Conservation (phyloP, 179 eudicot species). For the Beta macrorhiza region DNA sequence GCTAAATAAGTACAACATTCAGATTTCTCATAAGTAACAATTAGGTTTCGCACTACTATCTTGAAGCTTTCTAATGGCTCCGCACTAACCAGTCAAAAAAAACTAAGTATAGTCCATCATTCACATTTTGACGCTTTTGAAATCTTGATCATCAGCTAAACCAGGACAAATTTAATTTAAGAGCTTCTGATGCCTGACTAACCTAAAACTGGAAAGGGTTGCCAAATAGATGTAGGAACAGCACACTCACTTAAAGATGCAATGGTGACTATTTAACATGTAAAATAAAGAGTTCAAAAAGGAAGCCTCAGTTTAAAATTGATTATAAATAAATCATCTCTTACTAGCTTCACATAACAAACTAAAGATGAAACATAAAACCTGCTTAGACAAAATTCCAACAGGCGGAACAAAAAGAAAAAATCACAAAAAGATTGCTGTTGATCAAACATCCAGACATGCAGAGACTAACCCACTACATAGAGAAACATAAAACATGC, state of each 20-base stretch:
- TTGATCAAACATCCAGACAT: conserved; percentile 6
- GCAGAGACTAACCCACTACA: neutral
- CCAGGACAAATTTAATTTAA: neutral
- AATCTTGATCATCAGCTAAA: neutral
- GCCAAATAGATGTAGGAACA: neutral
- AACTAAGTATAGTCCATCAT: neutral
- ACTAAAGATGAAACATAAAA: neutral
- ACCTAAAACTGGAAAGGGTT: neutral
- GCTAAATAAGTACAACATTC: neutral
- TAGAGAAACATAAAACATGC: neutral
- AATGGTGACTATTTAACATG: neutral
- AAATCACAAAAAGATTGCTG: neutral
- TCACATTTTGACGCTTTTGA: neutral
- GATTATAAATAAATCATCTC: neutral
- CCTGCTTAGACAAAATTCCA: too few species aligned
- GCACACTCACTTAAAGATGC: neutral
- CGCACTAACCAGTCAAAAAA: neutral
- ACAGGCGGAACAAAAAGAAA: neutral
- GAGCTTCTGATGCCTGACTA: neutral
- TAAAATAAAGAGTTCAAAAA: neutral
- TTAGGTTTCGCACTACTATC: neutral
- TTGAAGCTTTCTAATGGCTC: neutral
- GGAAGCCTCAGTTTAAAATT: neutral
- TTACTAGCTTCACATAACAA: neutral
- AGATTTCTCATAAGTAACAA: neutral